Evolutionary conservation across 176 grass and related monocot genomes (phyloP).

Genomic region (Raddia distichophylla): DNA sequence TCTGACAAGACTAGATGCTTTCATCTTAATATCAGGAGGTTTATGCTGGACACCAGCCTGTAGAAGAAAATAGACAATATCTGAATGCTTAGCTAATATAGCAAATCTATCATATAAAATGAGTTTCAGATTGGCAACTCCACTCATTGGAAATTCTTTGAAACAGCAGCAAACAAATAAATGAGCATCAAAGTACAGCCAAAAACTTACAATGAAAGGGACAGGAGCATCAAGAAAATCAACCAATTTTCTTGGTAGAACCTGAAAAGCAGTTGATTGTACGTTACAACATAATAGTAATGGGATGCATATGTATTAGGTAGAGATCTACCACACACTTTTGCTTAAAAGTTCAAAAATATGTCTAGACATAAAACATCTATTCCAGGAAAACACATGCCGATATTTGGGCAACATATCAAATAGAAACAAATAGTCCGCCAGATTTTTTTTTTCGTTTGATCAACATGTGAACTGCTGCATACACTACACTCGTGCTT

Average conservation of each 20-base stretch:
- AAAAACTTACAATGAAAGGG: constrained; percentile 91
- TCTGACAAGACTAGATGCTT: constrained; percentile 74
- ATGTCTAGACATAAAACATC: constrained; percentile 1
- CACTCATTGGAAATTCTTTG: constrained; percentile 5
- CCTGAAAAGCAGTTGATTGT: constrained; percentile 58
- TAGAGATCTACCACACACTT: constrained; percentile 14
- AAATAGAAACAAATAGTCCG: constrained; percentile 8
- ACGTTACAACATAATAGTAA: constrained; percentile 13
- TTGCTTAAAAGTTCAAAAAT: background rate
- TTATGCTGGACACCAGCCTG: constrained; percentile 88
- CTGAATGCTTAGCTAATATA: constrained; percentile 35
- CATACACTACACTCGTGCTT: background rate
- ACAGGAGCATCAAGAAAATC: constrained; percentile 96
- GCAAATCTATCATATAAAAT: constrained; percentile 13
- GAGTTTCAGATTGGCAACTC: constrained; percentile 27
- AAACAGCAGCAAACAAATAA: constrained; percentile 27
- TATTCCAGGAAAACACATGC: background rate
- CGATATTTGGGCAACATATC: background rate
- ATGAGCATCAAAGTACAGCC: constrained; percentile 19
- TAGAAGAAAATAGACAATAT: constrained; percentile 35
- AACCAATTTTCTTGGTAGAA: constrained; percentile 83
- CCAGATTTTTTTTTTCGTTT: background rate
- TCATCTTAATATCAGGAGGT: constrained; percentile 77
- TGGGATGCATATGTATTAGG: constrained; percentile 21
- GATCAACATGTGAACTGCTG: background rate